Base-by-base conservation (phyloP, 805 yeast species). In the Teunomyces stri region DNA sequence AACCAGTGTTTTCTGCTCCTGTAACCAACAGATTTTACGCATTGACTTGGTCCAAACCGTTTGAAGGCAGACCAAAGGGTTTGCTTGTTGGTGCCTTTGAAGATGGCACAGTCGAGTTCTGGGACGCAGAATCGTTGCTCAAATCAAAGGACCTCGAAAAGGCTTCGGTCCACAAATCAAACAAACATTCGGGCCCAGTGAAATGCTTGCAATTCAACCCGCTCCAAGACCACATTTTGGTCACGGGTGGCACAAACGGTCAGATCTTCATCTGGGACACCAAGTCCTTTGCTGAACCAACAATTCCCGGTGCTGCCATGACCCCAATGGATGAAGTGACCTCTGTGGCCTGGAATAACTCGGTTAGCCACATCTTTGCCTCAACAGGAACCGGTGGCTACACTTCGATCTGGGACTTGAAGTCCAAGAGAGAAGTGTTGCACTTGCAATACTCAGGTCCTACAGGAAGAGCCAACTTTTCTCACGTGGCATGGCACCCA, bases 401-500 rank as follows among this genome's bases (percentile, higher is more conserved):
- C 64, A 84, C 97, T 3, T 85, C 97, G 1, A 84, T 94, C 54
- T 94, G 97, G 97, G 98, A 94, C 68, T 74, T 91, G 54, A 87
- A 87, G 60, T 82, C 90, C 35, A 85, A 84, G 62, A 81, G 89
- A 60, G 97, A 92, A 68, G 96, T 92, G 20, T 72, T 94, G 51
- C 96, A 89, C 65, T 76, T 94, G 62, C 79, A 82, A 47, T 88
- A 89, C 65, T 72, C 83, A 18, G 82, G 85, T 6, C 70, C 80
- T 10, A 52, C 52, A 25, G 77, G 75, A 38, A 79, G 85, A 59
- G 85, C 90, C 20, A 85, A 84, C 47, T 77, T 92, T 43, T 82
- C 95, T 30, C 78, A 80, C 50, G 95, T 94, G 11, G 89, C 85
- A 49, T 94, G 99, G 99, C 97, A 94, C 66, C 99, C 99, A 47